These are phyloP conservation scores for Claviceps sp. DNA, from an alignment of 2,329 filamentous ascomycete species.

Conservation along the genomic window DNA sequence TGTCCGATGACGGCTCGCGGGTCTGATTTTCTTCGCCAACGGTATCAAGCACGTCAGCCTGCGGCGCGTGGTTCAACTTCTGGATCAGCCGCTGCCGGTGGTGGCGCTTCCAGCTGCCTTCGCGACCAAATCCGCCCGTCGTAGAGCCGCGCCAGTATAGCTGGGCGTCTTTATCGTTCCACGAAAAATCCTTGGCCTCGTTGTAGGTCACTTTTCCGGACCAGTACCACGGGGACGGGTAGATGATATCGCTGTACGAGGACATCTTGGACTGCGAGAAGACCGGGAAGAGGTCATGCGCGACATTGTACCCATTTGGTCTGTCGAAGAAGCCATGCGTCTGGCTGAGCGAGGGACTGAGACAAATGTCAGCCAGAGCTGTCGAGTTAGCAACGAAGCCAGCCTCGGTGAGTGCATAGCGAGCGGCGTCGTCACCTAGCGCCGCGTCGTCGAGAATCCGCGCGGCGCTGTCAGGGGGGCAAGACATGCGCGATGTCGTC, in stretches of 20 bases:
- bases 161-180: slow-evolving; percentile 60
- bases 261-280: slow-evolving; percentile 95
- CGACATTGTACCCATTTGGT: slow-evolving; percentile 69
- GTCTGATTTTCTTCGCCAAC: too few species aligned
- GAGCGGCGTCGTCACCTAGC: slow-evolving; percentile 49
- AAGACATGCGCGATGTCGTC: slow-evolving; percentile 82
- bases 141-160: slow-evolving; percentile 96
- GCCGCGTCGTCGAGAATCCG: slow-evolving; percentile 55
- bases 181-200: slow-evolving; percentile 50
- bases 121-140: slow-evolving; percentile 82
- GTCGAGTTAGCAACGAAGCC: slow-evolving; percentile 83
- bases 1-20: slow-evolving; percentile 24
- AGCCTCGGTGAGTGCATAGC: slow-evolving; percentile 59
- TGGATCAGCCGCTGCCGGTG: slow-evolving; percentile 81
- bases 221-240: slow-evolving; percentile 97
- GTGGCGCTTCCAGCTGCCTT: slow-evolving; percentile 82
- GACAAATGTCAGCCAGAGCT: slow-evolving; percentile 82
- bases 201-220: slow-evolving; percentile 74
- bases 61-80: slow-evolving; percentile 49
- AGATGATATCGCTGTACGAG: slow-evolving; percentile 81
- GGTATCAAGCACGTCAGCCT: slow-evolving; percentile 57
- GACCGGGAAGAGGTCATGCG: slow-evolving; percentile 80
- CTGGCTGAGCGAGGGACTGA: slow-evolving; percentile 64
- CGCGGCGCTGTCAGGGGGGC: slow-evolving; percentile 65
- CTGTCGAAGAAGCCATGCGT: slow-evolving; percentile 87